Evolutionary conservation across 2,329 filamentous ascomycete species (phyloP).

Genomic region (Eurotiales sp.): DNA sequence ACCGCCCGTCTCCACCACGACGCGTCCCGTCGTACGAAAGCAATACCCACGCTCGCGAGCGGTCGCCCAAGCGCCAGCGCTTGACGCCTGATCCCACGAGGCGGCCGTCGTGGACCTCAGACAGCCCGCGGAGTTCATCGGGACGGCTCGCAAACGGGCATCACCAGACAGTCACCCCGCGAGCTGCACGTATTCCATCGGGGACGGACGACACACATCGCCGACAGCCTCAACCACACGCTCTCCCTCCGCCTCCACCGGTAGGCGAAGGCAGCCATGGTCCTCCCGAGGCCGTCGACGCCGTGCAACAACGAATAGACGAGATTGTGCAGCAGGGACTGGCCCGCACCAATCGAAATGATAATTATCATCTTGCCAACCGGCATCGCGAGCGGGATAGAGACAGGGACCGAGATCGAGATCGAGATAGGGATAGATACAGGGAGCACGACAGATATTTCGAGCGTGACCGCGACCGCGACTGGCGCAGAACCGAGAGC

Average conservation of each 20-base stretch:
- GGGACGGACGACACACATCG: conserved; percentile 5
- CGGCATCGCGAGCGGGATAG: conserved; percentile 17
- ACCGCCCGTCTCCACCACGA: neutral
- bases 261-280: neutral
- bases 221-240: conserved; percentile 23
- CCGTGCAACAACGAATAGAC: conserved; percentile 36
- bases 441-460: neutral
- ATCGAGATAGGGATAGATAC: conserved; percentile 18
- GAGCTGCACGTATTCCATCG: conserved; percentile 15
- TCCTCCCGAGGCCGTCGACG: conserved; percentile 18
- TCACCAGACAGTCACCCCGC: conserved; percentile 10
- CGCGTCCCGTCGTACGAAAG: conserved; percentile 13
- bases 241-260: conserved; percentile 18
- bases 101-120: neutral
- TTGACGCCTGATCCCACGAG: conserved; percentile 20
- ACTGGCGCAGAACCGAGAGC: conserved; percentile 6
- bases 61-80: conserved; percentile 38
- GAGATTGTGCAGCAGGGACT: conserved; percentile 30
- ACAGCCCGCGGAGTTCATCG: neutral
- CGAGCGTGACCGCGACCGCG: neutral
- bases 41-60: conserved; percentile 16
- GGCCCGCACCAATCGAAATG: conserved; percentile 15
- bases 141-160: conserved; percentile 1
- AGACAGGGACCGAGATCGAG: conserved; percentile 16
- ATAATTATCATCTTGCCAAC: conserved; percentile 11